These are phyloP conservation scores for Skeletonema menzelii DNA, from an alignment of 108 stramenopile genomes.

Conservation along the genomic window DNA sequence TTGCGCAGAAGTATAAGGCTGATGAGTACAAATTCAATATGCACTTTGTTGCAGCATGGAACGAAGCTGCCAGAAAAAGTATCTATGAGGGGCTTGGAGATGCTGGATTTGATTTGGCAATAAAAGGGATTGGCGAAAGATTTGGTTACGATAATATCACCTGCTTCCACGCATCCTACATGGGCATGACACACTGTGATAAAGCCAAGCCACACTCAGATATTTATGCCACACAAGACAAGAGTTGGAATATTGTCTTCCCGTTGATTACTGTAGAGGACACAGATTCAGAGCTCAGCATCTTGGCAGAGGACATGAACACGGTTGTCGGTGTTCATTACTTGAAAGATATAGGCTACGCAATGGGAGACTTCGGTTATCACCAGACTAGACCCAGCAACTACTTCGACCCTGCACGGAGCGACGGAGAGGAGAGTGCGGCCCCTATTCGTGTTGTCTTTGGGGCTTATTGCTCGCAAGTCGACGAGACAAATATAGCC, in stretches of 20 bases:
- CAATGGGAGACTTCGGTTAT: conserved; percentile 46
- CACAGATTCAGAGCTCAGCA: conserved; percentile 37
- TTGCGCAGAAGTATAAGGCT: conserved; percentile 49
- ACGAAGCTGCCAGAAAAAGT: conserved; percentile 35
- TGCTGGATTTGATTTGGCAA: conserved; percentile 39
- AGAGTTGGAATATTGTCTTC: conserved; percentile 49
- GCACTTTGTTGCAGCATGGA: conserved; percentile 53
- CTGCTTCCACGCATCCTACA: conserved; percentile 44
- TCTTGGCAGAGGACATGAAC: conserved; percentile 52
- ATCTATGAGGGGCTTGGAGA: conserved; percentile 39
- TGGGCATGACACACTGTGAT: conserved; percentile 53
- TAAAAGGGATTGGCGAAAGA: conserved; percentile 39
- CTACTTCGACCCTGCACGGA: conserved; percentile 28
- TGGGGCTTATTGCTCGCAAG: conserved; percentile 50
- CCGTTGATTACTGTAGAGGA: conserved; percentile 48
- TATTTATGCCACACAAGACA: conserved; percentile 45
- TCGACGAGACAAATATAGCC: conserved; percentile 50
- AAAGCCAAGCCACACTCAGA: conserved; percentile 42
- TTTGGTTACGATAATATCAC: conserved; percentile 47
- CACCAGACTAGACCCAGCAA: conserved; percentile 46
- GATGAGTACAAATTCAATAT: conserved; percentile 42
- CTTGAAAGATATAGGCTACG: conserved; percentile 51
- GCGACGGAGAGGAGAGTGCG: neutral
- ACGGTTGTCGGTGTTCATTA: conserved; percentile 54
- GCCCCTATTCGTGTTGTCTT: conserved; percentile 48